Conservation (phyloP, 495 filamentous ascomycete species). For the Jackrogersella minutella region DNA sequence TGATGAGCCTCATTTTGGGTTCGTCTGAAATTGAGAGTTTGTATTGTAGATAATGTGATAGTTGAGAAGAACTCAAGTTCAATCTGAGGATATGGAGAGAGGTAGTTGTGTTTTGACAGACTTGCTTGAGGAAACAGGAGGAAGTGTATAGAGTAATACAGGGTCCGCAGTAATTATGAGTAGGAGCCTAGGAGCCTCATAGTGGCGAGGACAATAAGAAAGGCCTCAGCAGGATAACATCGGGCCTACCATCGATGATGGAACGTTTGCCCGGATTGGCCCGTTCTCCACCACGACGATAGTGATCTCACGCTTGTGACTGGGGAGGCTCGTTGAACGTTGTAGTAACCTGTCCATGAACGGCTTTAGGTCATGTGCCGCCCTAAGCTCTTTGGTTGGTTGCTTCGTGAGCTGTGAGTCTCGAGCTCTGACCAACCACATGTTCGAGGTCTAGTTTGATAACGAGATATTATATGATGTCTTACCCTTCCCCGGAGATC, state of each 20-base stretch:
- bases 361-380: constrained; percentile 43
- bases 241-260: constrained; percentile 36
- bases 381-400: constrained; percentile 41
- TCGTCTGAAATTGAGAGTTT: constrained; percentile 17
- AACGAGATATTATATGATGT: constrained; percentile 21
- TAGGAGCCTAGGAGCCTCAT: constrained; percentile 21
- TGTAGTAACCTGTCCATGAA: constrained; percentile 44
- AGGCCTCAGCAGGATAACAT: constrained; percentile 29
- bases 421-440: constrained; percentile 35
- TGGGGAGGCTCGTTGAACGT: constrained; percentile 41
- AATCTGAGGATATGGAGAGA: constrained; percentile 5
- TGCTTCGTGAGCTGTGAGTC: constrained; percentile 27
- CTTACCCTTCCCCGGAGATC: constrained; percentile 41
- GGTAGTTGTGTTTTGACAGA: constrained; percentile 20
- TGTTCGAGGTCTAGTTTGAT: constrained; percentile 7
- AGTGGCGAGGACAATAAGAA: constrained; percentile 29
- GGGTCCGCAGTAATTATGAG: constrained; percentile 43
- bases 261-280: constrained; percentile 44
- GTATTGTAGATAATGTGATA: constrained; percentile 23
- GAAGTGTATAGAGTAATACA: constrained; percentile 16
- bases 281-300: constrained; percentile 37
- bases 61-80: constrained; percentile 9
- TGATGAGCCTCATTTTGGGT: constrained; percentile 78
- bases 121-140: constrained; percentile 22
- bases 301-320: constrained; percentile 34